phyloP scores from a whole-genome alignment of 805 yeast species.

The Candida sakaeoensis region DNA sequence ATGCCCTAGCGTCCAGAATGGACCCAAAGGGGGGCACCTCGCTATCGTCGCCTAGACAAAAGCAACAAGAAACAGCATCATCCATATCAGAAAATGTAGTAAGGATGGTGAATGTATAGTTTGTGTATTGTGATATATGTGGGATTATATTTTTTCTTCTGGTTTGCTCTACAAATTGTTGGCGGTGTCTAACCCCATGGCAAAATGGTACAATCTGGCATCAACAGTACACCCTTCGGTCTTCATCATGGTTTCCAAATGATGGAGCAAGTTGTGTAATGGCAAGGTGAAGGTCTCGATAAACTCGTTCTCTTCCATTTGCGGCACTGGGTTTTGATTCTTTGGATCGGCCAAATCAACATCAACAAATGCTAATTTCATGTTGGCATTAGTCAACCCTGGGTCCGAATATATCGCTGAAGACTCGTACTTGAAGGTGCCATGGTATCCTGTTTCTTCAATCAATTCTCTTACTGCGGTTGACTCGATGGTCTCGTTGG shows the following conservation, averaged over 20 bases:
- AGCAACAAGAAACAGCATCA: slow-evolving; percentile 20
- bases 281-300: slow-evolving; percentile 85
- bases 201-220: slow-evolving; percentile 82
- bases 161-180: background rate
- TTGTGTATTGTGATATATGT: too few species aligned
- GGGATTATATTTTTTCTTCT: too few species aligned
- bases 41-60: slow-evolving; percentile 37
- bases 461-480: slow-evolving; percentile 85
- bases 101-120: too few species aligned
- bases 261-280: slow-evolving; percentile 51
- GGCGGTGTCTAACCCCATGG: slow-evolving; percentile 72
- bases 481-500: slow-evolving; percentile 66
- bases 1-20: slow-evolving; percentile 30
- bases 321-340: slow-evolving; percentile 66
- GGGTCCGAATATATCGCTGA: slow-evolving; percentile 66
- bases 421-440: slow-evolving; percentile 43
- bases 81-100: background rate
- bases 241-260: slow-evolving; percentile 45
- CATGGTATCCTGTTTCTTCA: slow-evolving; percentile 92
- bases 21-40: slow-evolving; percentile 40
- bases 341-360: slow-evolving; percentile 66
- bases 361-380: slow-evolving; percentile 72
- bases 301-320: slow-evolving; percentile 87
- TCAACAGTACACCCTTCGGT: slow-evolving; percentile 74
- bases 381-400: slow-evolving; percentile 83